Evolutionary conservation across 108 stramenopile genomes (phyloP), one percentile per base, ranked within the genome.

Genomic region (Skeletonema grethae): DNA sequence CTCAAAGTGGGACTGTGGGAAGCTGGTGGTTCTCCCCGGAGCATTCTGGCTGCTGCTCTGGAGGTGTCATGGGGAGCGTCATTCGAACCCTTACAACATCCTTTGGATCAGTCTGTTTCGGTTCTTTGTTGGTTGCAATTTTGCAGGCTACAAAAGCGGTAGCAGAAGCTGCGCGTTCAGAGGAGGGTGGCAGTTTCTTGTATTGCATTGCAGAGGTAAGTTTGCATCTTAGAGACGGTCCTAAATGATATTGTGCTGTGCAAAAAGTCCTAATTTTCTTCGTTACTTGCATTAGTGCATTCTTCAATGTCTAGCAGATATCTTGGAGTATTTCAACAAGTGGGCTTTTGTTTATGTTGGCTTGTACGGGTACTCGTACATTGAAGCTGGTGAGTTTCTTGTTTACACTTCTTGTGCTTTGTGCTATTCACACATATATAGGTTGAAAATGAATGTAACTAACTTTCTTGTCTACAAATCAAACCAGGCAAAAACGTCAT

Each of bases 301-400:
- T 41, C 74, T 92, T 9, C 41, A 58, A 25, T 90, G 88, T 57
- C 57, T 87, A 12, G 76, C 72, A 20, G 58, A 66, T 9, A 61
- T 94, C 50, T 53, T 93, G 45, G 89, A 93, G 64, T 92, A 90
- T 65, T 90, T 91, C 84, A 90, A 90, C 83, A 85, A 87, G 65
- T 94, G 95, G 93, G 97, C 95, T 5, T 95, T 90, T 80, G 82
- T 92, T 13, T 94, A 94, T 56, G 93, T 92, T 34, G 97, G 91
- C 9, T 63, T 97, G 0, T 95, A 96, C 57, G 94, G 91, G 48
- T 89, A 86, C 69, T 43, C 73, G 12, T 97, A 93, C 81, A 46
- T 89, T 13, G 86, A 92, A 69, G 88, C 94, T 25, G 96, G n/a
- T n/a, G n/a, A n/a, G n/a, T n/a, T n/a, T n/a, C n/a, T n/a, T n/a